Conservation (phyloP, 1,139 yeast genomes). For the Blastobotrys elegans region DNA sequence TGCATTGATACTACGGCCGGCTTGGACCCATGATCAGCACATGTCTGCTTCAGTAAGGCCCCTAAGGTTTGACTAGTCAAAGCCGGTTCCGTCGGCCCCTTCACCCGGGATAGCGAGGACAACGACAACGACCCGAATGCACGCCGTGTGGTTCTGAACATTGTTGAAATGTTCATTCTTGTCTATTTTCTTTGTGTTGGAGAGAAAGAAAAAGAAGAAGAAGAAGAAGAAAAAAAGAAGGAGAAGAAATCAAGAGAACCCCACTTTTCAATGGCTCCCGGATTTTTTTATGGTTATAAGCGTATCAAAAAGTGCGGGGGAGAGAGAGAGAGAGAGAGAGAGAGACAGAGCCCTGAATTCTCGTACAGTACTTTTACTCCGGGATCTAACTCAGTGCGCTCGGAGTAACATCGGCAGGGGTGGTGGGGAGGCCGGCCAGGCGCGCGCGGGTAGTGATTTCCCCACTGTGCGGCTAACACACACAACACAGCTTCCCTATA, state of each 20-base stretch:
- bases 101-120: conserved; percentile 9
- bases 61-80: conserved; percentile 25
- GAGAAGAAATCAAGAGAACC: neutral
- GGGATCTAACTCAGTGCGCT: too few relatives aligned
- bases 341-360: neutral
- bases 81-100: conserved; percentile 25
- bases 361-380: too few relatives aligned
- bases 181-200: too few relatives aligned
- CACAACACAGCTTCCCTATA: too few relatives aligned
- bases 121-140: neutral
- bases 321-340: neutral
- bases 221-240: neutral
- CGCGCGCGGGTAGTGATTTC: too few relatives aligned
- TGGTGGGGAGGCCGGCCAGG: neutral
- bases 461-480: too few relatives aligned
- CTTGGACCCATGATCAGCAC: conserved; percentile 18
- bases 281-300: neutral
- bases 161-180: neutral
- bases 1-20: conserved; percentile 30
- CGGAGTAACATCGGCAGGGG: too few relatives aligned
- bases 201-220: neutral
- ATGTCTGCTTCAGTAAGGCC: conserved; percentile 19
- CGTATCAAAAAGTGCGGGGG: neutral
- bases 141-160: neutral
- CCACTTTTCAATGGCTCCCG: neutral